A percentile compares a stretch with the other conserved stretches of the same genome.
Conservation (phyloP, 108 stramenopile species). For the Skeletonema tropicum region DNA sequence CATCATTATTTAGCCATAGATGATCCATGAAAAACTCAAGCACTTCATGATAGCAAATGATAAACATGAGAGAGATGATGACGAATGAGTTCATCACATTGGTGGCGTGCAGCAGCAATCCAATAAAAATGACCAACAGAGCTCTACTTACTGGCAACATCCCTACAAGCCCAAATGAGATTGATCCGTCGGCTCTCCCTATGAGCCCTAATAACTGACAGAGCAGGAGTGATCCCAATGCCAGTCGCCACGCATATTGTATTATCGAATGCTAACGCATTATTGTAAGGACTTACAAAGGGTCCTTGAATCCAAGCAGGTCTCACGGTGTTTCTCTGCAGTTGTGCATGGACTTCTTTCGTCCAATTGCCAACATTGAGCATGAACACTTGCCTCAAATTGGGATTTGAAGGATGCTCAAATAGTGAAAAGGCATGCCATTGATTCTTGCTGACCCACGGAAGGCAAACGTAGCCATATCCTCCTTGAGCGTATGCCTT, state of each 20-base stretch:
- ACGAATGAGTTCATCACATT: background rate
- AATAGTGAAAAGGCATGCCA: slow-evolving; percentile 63
- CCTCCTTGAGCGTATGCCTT: slow-evolving; percentile 31
- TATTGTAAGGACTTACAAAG: slow-evolving; percentile 55
- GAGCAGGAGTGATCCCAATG: slow-evolving; percentile 58
- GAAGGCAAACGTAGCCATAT: slow-evolving; percentile 54
- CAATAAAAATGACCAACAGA: background rate
- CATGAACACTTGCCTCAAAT: slow-evolving; percentile 51
- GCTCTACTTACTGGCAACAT: slow-evolving; percentile 28
- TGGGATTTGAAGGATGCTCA: slow-evolving; percentile 45
- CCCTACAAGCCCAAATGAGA: slow-evolving; percentile 56
- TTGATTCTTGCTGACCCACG: slow-evolving; percentile 49
- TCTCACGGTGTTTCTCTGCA: slow-evolving; percentile 44
- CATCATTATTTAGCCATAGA: slow-evolving; percentile 48
- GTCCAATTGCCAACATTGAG: slow-evolving; percentile 61
- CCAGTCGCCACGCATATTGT: slow-evolving; percentile 53
- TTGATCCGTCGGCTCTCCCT: slow-evolving; percentile 50
- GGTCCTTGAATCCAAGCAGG: slow-evolving; percentile 59
- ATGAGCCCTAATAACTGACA: slow-evolving; percentile 49
- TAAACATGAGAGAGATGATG: background rate
- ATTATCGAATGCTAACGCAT: slow-evolving; percentile 50
- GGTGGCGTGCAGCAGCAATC: background rate
- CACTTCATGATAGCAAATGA: background rate
- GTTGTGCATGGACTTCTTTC: slow-evolving; percentile 31
- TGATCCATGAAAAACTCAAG: slow-evolving; percentile 59